phyloP scores from a whole-genome alignment of 345 rosid species.

The Arabis alpina region DNA sequence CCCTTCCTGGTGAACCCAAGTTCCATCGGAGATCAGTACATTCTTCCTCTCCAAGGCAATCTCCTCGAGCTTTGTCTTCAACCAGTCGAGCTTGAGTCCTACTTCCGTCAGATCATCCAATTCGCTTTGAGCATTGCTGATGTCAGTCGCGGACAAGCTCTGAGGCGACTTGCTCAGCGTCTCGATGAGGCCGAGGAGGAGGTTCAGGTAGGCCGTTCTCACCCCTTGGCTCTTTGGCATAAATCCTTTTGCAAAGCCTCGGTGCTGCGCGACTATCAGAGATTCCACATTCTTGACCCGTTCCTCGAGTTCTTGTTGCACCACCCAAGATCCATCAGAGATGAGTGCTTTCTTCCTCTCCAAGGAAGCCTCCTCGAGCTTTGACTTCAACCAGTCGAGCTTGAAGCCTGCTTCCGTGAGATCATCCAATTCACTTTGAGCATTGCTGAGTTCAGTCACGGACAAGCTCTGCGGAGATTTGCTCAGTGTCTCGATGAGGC shows the following conservation, averaged over 20 bases:
- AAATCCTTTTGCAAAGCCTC: constrained; percentile 10
- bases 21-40: neutral
- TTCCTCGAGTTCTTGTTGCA: neutral
- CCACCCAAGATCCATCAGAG: neutral
- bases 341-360: neutral
- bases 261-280: constrained; percentile 1
- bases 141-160: constrained; percentile 20
- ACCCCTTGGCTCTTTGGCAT: neutral
- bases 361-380: constrained; percentile 6
- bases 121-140: neutral
- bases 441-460: constrained; percentile 17
- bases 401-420: constrained; percentile 12
- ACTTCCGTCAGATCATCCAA: neutral
- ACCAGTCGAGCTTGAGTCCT: constrained; percentile 15
- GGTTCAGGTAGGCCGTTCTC: constrained; percentile 22
- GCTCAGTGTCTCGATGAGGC: constrained; percentile 13
- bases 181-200: constrained; percentile 23
- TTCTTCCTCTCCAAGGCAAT: constrained; percentile 12
- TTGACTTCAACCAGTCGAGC: constrained; percentile 18
- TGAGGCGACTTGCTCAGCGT: constrained; percentile 15
- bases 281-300: neutral
- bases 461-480: constrained; percentile 21
- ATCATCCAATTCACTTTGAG: neutral
- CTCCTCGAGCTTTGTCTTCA: constrained; percentile 9
- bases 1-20: neutral